A percentile compares a stretch with the other conserved stretches of the same genome.
These are phyloP conservation scores for Solanum rostratum DNA, from an alignment of 257 asterid species.

Conservation along the genomic window DNA sequence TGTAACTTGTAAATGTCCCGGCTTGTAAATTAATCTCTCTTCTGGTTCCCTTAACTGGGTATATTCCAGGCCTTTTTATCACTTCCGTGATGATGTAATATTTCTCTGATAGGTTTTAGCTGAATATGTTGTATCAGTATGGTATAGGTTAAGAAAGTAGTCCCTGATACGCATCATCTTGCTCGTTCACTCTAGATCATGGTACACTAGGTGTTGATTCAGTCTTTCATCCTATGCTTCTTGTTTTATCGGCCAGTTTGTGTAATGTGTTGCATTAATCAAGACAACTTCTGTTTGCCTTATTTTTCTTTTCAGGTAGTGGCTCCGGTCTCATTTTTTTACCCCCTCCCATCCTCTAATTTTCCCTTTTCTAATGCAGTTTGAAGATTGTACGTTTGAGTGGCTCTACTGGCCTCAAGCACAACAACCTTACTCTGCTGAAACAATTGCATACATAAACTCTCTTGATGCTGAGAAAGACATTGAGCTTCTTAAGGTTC, in stretches of 20 bases:
- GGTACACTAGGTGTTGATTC: background rate
- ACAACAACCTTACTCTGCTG: conserved; percentile 35
- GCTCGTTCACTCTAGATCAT: background rate
- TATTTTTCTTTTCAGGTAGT: background rate
- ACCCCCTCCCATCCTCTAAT: background rate
- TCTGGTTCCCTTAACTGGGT: background rate
- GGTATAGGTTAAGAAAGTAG: background rate
- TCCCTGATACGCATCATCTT: background rate
- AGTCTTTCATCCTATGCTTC: background rate
- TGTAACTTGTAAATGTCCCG: background rate
- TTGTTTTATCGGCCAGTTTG: background rate
- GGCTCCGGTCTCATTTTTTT: background rate
- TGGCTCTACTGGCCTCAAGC: conserved; percentile 94
- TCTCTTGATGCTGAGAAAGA: conserved; percentile 59
- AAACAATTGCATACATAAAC: conserved; percentile 40
- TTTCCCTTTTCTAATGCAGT: conserved; percentile 22
- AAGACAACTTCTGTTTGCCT: background rate
- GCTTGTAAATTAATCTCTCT: background rate
- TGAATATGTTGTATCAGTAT: background rate
- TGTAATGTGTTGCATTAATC: background rate
- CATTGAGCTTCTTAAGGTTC: conserved; percentile 37
- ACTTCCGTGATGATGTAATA: background rate
- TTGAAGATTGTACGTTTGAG: conserved; percentile 69
- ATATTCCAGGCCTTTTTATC: background rate
- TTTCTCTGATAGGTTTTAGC: background rate